A percentile compares a stretch with the other conserved stretches of the same genome.
Evolutionary conservation across 306 rosid species (phyloP).

Genomic region (Inga oerstediana): DNA sequence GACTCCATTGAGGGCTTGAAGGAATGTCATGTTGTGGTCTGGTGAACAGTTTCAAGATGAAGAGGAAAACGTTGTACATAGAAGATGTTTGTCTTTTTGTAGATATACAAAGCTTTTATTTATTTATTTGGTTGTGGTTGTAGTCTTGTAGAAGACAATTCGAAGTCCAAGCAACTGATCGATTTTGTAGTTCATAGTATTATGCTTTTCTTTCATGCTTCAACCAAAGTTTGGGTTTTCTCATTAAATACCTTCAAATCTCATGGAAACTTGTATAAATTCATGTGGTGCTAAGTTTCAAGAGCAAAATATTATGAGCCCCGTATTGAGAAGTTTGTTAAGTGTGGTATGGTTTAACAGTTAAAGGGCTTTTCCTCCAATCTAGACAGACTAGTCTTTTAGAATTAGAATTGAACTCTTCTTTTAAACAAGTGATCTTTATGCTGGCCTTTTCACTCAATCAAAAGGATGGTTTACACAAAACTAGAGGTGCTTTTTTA

Average conservation of each 20-base stretch:
- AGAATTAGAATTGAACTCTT: too few relatives aligned
- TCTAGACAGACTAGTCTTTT: too few relatives aligned
- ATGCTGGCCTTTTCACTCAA: too few relatives aligned
- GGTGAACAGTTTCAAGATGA: constrained; percentile 16
- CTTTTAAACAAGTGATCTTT: too few relatives aligned
- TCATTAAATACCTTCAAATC: background rate
- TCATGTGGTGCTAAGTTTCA: background rate
- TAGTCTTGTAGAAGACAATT: background rate
- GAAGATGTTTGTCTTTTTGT: constrained; percentile 10
- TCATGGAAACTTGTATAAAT: background rate
- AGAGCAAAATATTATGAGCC: too few relatives aligned
- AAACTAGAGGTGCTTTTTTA: too few relatives aligned
- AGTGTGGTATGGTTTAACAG: too few relatives aligned
- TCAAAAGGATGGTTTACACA: too few relatives aligned
- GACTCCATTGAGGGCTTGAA: background rate
- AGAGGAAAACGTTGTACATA: constrained; percentile 30
- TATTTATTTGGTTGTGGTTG: background rate
- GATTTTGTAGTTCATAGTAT: background rate
- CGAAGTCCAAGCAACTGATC: background rate
- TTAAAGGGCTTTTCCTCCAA: too few relatives aligned
- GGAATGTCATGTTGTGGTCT: constrained; percentile 8
- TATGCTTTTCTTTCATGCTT: background rate
- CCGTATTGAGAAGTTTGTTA: too few relatives aligned
- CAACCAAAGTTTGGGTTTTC: background rate
- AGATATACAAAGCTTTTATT: background rate